A percentile compares a stretch with the other conserved stretches of the same genome.
Conservation (phyloP, 148 eudicot genomes). For the Nepenthes gracilis region DNA sequence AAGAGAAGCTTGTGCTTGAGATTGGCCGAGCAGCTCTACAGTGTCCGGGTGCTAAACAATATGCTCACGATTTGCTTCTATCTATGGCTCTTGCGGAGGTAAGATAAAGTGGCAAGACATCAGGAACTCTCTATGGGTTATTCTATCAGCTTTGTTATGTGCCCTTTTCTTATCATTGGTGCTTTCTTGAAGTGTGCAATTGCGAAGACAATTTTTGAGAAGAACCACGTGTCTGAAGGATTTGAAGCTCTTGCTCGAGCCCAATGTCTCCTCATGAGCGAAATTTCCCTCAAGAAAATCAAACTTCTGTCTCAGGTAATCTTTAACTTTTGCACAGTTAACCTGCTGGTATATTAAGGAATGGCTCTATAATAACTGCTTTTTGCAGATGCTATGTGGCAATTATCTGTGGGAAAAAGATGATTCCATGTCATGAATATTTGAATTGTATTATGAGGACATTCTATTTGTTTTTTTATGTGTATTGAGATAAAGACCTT, state of each 20-base stretch:
- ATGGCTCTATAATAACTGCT: not conserved
- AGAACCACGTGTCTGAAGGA: constrained; percentile 73
- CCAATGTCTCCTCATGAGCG: constrained; percentile 78
- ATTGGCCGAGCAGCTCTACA: constrained; percentile 72
- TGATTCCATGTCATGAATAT: too few relatives aligned
- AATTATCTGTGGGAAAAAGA: too few relatives aligned
- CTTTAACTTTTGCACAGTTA: not conserved
- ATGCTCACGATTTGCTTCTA: constrained; percentile 74
- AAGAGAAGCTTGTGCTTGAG: constrained; percentile 88
- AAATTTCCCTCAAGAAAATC: constrained; percentile 60
- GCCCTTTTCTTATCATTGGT: constrained; percentile 65
- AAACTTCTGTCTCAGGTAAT: constrained; percentile 72
- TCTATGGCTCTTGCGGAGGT: constrained; percentile 99
- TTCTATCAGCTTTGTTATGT: constrained; percentile 45
- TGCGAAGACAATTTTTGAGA: constrained; percentile 81
- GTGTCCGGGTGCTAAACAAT: constrained; percentile 61
- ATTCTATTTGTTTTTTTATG: too few relatives aligned
- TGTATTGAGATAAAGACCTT: too few relatives aligned
- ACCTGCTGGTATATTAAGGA: not conserved
- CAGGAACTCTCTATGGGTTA: constrained; percentile 15
- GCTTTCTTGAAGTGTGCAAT: constrained; percentile 98
- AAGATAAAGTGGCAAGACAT: constrained; percentile 27
- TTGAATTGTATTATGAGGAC: too few relatives aligned
- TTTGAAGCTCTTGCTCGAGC: constrained; percentile 99
- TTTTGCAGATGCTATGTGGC: too few relatives aligned